Conservation (phyloP, 23 red algal species). For the Gracilaria domingensis region DNA sequence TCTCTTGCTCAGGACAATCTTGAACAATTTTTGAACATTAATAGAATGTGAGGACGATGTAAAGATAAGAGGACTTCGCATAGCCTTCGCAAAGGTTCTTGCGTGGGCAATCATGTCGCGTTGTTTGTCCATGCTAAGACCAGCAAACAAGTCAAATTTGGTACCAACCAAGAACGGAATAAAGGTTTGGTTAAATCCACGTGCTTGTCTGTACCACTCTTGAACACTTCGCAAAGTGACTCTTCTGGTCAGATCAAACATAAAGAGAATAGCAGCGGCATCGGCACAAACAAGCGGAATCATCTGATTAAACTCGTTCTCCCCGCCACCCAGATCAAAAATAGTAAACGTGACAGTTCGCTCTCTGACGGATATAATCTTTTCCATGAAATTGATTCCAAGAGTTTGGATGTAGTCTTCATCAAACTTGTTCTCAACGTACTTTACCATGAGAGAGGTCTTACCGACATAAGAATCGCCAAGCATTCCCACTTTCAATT, state of each 20-base stretch:
- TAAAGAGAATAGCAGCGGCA: conserved; percentile 94
- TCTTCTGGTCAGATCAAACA: conserved; percentile 97
- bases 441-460: conserved; percentile 90
- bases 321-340: conserved; percentile 93
- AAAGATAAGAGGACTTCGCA: conserved; percentile 95
- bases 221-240: conserved; percentile 86
- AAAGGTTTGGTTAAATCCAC: conserved; percentile 87
- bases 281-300: conserved; percentile 96
- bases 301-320: conserved; percentile 96
- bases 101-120: conserved; percentile 81
- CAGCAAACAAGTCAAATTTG: conserved; percentile 93
- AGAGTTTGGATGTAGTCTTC: conserved; percentile 99
- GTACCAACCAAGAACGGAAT: conserved; percentile 98
- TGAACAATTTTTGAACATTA: conserved; percentile 98
- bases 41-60: conserved; percentile 89
- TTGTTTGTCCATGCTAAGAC: conserved; percentile 84
- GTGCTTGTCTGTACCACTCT: conserved; percentile 96
- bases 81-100: conserved; percentile 95
- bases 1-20: conserved; percentile 88
- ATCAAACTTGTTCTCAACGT: conserved; percentile 92
- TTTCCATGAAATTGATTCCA: conserved; percentile 99
- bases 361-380: conserved; percentile 83
- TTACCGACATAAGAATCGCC: conserved; percentile 93
- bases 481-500: conserved; percentile 92
- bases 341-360: conserved; percentile 93